Conservation (phyloP, 176 grass and related monocot genomes). For the Aegilops umbellulata region DNA sequence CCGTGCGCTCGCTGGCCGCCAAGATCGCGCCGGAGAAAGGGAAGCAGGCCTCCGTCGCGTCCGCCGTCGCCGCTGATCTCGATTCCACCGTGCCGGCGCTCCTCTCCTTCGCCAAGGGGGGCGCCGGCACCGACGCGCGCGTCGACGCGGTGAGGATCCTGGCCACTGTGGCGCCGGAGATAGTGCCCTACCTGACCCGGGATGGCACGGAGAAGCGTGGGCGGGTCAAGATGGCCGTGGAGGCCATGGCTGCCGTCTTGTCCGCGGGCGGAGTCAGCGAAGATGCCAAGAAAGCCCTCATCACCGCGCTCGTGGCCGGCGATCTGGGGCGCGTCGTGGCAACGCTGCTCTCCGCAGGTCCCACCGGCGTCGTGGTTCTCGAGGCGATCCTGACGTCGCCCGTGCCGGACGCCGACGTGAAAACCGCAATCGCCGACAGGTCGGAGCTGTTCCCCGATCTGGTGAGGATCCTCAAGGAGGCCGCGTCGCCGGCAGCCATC, state of each 20-base stretch:
- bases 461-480: slow-evolving; percentile 51
- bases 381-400: slow-evolving; percentile 64
- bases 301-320: slow-evolving; percentile 33
- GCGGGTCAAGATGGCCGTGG: slow-evolving; percentile 34
- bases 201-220: slow-evolving; percentile 31
- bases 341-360: slow-evolving; percentile 44
- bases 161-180: slow-evolving; percentile 41
- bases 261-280: slow-evolving; percentile 31
- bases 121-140: slow-evolving; percentile 39
- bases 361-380: slow-evolving; percentile 39
- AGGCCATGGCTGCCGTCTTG: slow-evolving; percentile 48
- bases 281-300: slow-evolving; percentile 40
- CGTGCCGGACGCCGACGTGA: slow-evolving; percentile 47
- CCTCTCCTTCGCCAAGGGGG: slow-evolving; percentile 47
- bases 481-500: slow-evolving; percentile 43
- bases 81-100: slow-evolving; percentile 37
- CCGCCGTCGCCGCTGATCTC: slow-evolving; percentile 38
- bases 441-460: slow-evolving; percentile 69
- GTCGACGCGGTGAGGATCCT: slow-evolving; percentile 50
- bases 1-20: slow-evolving; percentile 45
- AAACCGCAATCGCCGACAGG: slow-evolving; percentile 49
- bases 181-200: slow-evolving; percentile 35
- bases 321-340: slow-evolving; percentile 37
- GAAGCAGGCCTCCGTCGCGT: slow-evolving; percentile 38
- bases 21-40: slow-evolving; percentile 55